A percentile compares a stretch with the other conserved stretches of the same genome.
Evolutionary conservation across 306 rosid genomes (phyloP).

Genomic region (Corylus avellana): DNA sequence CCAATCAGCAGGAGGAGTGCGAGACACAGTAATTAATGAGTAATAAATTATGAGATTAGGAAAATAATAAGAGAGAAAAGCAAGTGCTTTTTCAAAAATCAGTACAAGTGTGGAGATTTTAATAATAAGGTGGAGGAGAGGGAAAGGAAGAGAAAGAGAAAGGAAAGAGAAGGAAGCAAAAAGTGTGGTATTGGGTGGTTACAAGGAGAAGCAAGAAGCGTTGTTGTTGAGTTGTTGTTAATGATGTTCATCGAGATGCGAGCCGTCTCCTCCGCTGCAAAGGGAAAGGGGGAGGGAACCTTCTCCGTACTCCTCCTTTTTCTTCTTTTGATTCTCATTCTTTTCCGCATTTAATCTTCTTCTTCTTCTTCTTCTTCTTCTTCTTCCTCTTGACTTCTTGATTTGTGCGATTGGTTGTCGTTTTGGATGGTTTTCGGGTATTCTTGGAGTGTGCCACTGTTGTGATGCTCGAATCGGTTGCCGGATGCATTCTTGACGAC

Average conservation of each 20-base stretch:
- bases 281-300: constrained; percentile 43
- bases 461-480: constrained; percentile 49
- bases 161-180: constrained; percentile 14
- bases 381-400: background rate
- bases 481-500: constrained; percentile 51
- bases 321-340: constrained; percentile 70
- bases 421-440: background rate
- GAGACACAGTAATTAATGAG: background rate
- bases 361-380: constrained; percentile 15
- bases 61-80: background rate
- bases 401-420: background rate
- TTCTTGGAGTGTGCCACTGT: constrained; percentile 23
- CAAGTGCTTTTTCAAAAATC: constrained; percentile 29
- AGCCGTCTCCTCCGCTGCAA: constrained; percentile 61
- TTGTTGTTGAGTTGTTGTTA: constrained; percentile 3
- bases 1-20: constrained; percentile 26
- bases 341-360: constrained; percentile 54
- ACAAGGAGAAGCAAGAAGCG: constrained; percentile 42
- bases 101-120: background rate
- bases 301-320: constrained; percentile 73
- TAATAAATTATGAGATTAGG: background rate
- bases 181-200: constrained; percentile 17
- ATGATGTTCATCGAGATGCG: constrained; percentile 55
- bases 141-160: constrained; percentile 22
- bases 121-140: constrained; percentile 24